Percentiles rank a stretch among this genome's conserved stretches.
These are phyloP conservation scores for Cadophora luteo-olivacea DNA, from an alignment of 2,329 filamentous ascomycete species.

Conservation along the genomic window DNA sequence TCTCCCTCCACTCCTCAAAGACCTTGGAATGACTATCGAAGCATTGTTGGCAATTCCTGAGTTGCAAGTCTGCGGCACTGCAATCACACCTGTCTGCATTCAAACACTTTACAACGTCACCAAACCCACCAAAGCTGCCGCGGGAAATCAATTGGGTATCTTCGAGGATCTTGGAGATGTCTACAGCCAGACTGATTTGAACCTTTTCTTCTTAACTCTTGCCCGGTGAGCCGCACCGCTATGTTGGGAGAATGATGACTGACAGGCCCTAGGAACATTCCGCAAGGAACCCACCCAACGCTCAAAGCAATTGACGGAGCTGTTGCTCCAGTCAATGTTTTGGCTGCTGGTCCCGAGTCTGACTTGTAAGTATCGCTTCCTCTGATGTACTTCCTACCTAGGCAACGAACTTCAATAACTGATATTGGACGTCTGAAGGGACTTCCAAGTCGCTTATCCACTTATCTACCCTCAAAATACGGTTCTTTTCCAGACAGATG, in stretches of 20 bases:
- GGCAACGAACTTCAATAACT: no score
- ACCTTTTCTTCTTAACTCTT: slow-evolving; percentile 46
- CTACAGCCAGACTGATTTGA: slow-evolving; percentile 56
- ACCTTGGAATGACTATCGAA: slow-evolving; percentile 20
- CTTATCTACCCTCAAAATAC: slow-evolving; percentile 49
- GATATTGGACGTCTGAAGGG: slow-evolving; percentile 21
- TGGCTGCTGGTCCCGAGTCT: slow-evolving; percentile 41
- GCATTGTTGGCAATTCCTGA: slow-evolving; percentile 25
- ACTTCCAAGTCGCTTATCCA: slow-evolving; percentile 46
- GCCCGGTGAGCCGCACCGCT: slow-evolving; percentile 46
- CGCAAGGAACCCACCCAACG: slow-evolving; percentile 48
- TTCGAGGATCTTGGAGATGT: slow-evolving; percentile 61
- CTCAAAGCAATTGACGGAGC: slow-evolving; percentile 50
- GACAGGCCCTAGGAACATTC: slow-evolving; percentile 40
- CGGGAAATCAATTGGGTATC: slow-evolving; percentile 50
- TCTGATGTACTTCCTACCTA: neutral
- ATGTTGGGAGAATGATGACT: neutral
- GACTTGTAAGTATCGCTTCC: slow-evolving; percentile 36
- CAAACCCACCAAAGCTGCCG: slow-evolving; percentile 19
- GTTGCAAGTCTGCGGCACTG: slow-evolving; percentile 40
- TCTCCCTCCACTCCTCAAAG: slow-evolving; percentile 18
- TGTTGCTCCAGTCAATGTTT: slow-evolving; percentile 43
- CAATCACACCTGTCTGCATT: slow-evolving; percentile 51
- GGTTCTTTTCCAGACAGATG: slow-evolving; percentile 49
- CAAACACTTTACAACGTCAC: slow-evolving; percentile 47